Evolutionary conservation across 331 rosid species (phyloP), one percentile per base, ranked within the genome.

Genomic region (Acacia pycnantha): DNA sequence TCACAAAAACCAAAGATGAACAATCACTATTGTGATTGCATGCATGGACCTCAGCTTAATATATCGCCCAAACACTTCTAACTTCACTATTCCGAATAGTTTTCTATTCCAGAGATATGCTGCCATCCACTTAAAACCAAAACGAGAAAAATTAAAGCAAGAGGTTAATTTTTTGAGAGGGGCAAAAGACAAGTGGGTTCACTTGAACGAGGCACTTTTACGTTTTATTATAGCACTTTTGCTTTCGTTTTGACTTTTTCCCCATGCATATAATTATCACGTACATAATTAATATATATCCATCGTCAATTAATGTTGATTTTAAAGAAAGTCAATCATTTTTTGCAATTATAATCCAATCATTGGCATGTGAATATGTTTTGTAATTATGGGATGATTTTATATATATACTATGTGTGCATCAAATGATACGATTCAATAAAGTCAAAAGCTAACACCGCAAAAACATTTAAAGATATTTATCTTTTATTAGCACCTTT

Each of bases 181-280:
- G 50, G 70, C 31, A 22, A 24, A 62, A 21, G 67, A 86, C 85
- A 77, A 67, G 83, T 77, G 81, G 84, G 68, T 77, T 83, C 85
- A 47, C 59, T 47, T 40, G n/a, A 66, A 53, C 76, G n/a, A 21
- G 44, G 69, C 61, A 69, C 77, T 84, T 84, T 81, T 51, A 81
- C 71, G 65, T 78, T 79, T 54, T 37, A 59, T 61, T 4, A 41
- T 4, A 8, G 16, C 75, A 70, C 86, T 81, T 87, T 72, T 70
- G 46, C 50, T 70, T 16, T 78, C 74, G 70, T 82, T 82, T 87
- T 84, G 90, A 82, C 83, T 59, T 82, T 84, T 19, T 78, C 51
- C 56, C 68, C 68, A 33, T 76, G 37, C 35, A 37, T 37, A 24
- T 12, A 58, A 58, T 58, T 70, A 41, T 70, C 65, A 11, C 19